A percentile compares a stretch with the other conserved stretches of the same genome.
These are phyloP conservation scores for Fusarium sp. DNA, from an alignment of 2,329 filamentous ascomycete species.

Conservation along the genomic window DNA sequence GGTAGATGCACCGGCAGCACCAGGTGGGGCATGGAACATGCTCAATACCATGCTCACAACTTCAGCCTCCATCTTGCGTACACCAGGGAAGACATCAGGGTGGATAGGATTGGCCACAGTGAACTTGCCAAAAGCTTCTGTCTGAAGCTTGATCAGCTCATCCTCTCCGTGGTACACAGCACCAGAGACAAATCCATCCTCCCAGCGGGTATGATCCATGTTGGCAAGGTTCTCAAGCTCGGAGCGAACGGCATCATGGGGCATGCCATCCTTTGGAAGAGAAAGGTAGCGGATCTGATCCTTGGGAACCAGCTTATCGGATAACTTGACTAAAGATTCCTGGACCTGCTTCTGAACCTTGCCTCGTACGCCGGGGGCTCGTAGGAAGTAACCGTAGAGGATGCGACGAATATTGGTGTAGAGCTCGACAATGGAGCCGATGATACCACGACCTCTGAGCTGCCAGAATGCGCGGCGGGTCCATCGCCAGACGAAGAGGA, in stretches of 20 bases:
- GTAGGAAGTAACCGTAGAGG: slow-evolving; percentile 86
- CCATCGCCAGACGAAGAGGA: slow-evolving; percentile 88
- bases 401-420: slow-evolving; percentile 78
- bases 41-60: slow-evolving; percentile 93
- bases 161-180: slow-evolving; percentile 96
- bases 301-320: slow-evolving; percentile 83
- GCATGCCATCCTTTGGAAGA: slow-evolving; percentile 87
- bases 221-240: slow-evolving; percentile 83
- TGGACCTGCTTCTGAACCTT: slow-evolving; percentile 87
- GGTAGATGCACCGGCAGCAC: slow-evolving; percentile 87
- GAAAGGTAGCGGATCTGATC: slow-evolving; percentile 78
- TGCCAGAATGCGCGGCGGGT: slow-evolving; percentile 84
- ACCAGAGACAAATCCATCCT: slow-evolving; percentile 93
- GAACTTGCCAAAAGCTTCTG: slow-evolving; percentile 93
- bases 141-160: slow-evolving; percentile 83
- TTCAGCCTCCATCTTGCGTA: slow-evolving; percentile 99
- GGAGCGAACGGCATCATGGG: slow-evolving; percentile 78
- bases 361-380: slow-evolving; percentile 84
- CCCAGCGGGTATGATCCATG: slow-evolving; percentile 96
- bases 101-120: slow-evolving; percentile 97
- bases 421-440: slow-evolving; percentile 80
- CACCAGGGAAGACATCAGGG: slow-evolving; percentile 96
- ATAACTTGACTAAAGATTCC: slow-evolving; percentile 82
- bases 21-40: slow-evolving; percentile 89
- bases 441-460: slow-evolving; percentile 86